phyloP scores from a whole-genome alignment of 108 stramenopile genomes.

The Aurantiochytrium sp. region DNA sequence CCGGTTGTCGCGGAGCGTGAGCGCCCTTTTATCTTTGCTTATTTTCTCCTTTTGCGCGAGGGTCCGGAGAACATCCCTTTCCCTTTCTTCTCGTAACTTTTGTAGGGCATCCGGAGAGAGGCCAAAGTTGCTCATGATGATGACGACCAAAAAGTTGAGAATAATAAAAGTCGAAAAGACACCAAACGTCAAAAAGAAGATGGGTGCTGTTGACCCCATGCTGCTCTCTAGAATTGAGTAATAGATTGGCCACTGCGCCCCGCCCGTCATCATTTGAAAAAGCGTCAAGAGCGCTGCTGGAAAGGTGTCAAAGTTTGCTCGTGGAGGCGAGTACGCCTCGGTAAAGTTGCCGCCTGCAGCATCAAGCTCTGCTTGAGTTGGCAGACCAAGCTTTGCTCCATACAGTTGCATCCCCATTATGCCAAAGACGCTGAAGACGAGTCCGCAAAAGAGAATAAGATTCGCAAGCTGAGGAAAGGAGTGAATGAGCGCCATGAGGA shows the following conservation, averaged over 20 bases:
- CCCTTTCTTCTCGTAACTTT: not conserved
- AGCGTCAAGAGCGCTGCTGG: slow-evolving; percentile 51
- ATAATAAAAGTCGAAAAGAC: slow-evolving; percentile 46
- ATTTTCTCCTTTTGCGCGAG: not conserved
- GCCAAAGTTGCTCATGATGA: slow-evolving; percentile 55
- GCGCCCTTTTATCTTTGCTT: not conserved
- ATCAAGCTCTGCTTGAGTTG: not conserved
- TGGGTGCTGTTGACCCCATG: not conserved
- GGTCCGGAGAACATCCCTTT: not conserved
- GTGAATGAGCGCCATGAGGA: slow-evolving; percentile 55
- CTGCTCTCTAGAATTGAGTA: slow-evolving; percentile 21
- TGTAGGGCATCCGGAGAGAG: slow-evolving; percentile 6
- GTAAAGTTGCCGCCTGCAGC: slow-evolving; percentile 22
- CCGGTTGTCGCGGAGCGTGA: not conserved
- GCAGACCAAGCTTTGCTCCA: not conserved
- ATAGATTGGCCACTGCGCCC: slow-evolving; percentile 61
- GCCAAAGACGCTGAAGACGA: slow-evolving; percentile 63
- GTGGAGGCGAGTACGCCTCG: slow-evolving; percentile 37
- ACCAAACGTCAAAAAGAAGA: slow-evolving; percentile 51
- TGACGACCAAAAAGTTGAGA: slow-evolving; percentile 54
- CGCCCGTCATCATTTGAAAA: slow-evolving; percentile 64
- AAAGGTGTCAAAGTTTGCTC: slow-evolving; percentile 60
- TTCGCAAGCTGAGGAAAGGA: slow-evolving; percentile 54
- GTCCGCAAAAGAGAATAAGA: slow-evolving; percentile 49
- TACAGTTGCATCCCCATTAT: slow-evolving; percentile 53